Conservation (phyloP, 148 eudicot genomes). For the Rhododendron ovatum region DNA sequence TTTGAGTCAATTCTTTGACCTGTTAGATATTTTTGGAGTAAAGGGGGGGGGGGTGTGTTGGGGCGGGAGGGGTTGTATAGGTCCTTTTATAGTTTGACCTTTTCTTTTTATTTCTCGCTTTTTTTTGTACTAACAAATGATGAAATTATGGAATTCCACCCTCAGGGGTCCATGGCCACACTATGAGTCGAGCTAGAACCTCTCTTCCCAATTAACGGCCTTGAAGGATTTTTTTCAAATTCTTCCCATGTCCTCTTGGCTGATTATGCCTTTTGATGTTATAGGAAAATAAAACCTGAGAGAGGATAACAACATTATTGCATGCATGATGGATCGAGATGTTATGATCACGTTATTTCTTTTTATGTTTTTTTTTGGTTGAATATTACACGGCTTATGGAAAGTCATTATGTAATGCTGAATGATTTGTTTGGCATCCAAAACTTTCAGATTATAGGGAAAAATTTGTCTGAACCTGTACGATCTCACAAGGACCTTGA, state of each 20-base stretch:
- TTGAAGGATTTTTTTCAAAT: not conserved
- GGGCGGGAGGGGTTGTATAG: no score
- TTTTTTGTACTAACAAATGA: not conserved
- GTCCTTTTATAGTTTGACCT: no score
- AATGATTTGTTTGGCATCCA: constrained; percentile 1
- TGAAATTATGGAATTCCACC: not conserved
- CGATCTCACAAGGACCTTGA: constrained; percentile 98
- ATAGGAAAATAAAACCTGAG: not conserved
- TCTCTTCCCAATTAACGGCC: not conserved
- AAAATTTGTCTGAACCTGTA: constrained; percentile 79
- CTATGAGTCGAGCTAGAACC: not conserved
- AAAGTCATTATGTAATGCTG: not conserved
- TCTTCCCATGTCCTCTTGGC: not conserved
- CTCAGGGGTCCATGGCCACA: not conserved
- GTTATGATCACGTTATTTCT: not conserved
- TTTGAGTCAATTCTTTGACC: not conserved
- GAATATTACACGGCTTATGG: not conserved
- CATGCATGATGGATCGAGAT: not conserved
- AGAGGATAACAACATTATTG: not conserved
- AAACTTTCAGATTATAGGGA: constrained; percentile 73
- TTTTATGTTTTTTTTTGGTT: not conserved
- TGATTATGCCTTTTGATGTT: not conserved
- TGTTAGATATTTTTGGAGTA: no score
- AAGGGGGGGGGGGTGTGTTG: no score
- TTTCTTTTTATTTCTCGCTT: no score